Percentiles rank a stretch among this genome's conserved stretches.
phyloP scores from a whole-genome alignment of 2,329 filamentous ascomycete species.

The Helicocarpus griseus region DNA sequence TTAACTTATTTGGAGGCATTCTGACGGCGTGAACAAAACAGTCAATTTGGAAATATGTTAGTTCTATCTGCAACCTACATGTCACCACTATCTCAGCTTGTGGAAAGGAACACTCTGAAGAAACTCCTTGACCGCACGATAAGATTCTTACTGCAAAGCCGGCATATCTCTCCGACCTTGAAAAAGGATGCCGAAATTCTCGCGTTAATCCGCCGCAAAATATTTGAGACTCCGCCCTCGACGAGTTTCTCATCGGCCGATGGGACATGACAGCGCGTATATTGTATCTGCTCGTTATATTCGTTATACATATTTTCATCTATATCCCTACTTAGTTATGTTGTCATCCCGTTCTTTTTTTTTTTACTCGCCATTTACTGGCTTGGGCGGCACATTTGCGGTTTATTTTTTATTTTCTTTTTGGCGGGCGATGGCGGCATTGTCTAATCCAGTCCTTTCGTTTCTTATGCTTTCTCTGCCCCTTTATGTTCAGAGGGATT shows the following conservation, averaged over 20 bases:
- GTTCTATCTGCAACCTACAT: slow-evolving; percentile 75
- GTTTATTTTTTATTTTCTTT: background rate
- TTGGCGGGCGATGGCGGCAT: no score
- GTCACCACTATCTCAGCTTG: slow-evolving; percentile 52
- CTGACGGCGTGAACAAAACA: slow-evolving; percentile 30
- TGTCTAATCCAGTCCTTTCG: no score
- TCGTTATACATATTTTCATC: background rate
- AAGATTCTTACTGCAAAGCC: slow-evolving; percentile 59
- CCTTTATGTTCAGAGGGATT: no score
- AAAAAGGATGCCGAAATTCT: slow-evolving; percentile 66
- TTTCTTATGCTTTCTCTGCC: no score
- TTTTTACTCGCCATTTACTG: background rate
- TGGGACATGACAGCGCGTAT: background rate
- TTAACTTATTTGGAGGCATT: background rate
- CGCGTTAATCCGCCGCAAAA: slow-evolving; percentile 37
- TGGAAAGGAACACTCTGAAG: slow-evolving; percentile 48
- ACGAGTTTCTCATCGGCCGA: slow-evolving; percentile 1
- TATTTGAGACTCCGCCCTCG: slow-evolving; percentile 20
- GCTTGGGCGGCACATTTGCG: slow-evolving; percentile 1
- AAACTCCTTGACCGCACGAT: slow-evolving; percentile 65
- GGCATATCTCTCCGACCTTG: slow-evolving; percentile 66
- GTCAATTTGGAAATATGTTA: slow-evolving; percentile 93
- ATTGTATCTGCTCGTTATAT: slow-evolving; percentile 1
- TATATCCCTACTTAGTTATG: background rate
- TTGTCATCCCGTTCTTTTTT: background rate